phyloP scores from a whole-genome alignment of 2,329 filamentous ascomycete species.

The Berkeleyomyces rouxiae region DNA sequence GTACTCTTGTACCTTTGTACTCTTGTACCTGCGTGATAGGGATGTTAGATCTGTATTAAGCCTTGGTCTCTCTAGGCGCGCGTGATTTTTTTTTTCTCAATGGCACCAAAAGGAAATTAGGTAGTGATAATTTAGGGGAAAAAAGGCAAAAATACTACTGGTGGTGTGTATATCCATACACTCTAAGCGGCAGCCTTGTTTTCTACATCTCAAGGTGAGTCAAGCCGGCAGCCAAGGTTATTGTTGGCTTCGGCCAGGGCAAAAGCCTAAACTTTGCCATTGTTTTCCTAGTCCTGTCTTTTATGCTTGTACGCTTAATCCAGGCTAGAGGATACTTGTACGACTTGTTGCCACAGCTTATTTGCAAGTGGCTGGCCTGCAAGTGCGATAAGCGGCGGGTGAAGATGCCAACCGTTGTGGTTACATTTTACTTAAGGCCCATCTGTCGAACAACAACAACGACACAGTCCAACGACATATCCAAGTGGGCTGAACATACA shows the following conservation, averaged over 20 bases:
- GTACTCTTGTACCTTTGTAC: not conserved
- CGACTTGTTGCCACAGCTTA: not conserved
- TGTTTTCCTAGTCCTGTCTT: too few relatives aligned
- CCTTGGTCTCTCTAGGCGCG: not conserved
- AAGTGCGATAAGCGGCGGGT: not conserved
- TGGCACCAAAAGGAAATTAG: not conserved
- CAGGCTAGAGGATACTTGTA: too few relatives aligned
- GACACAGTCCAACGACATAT: too few relatives aligned
- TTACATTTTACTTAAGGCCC: not conserved
- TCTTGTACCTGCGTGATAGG: not conserved
- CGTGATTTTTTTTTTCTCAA: not conserved
- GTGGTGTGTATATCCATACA: too few relatives aligned
- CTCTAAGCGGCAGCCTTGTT: too few relatives aligned
- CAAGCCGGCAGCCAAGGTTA: too few relatives aligned
- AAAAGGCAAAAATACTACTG: not conserved
- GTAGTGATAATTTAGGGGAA: not conserved
- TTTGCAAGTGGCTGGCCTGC: not conserved
- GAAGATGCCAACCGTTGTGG: conserved; percentile 1
- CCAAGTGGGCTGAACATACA: too few relatives aligned
- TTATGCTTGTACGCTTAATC: too few relatives aligned
- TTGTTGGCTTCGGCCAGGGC: too few relatives aligned
- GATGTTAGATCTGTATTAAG: not conserved
- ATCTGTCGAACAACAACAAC: not conserved
- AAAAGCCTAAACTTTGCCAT: too few relatives aligned
- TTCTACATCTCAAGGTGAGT: too few relatives aligned